These are phyloP conservation scores for Hortaea werneckii DNA, from an alignment of 2,329 filamentous ascomycete species.

Conservation along the genomic window DNA sequence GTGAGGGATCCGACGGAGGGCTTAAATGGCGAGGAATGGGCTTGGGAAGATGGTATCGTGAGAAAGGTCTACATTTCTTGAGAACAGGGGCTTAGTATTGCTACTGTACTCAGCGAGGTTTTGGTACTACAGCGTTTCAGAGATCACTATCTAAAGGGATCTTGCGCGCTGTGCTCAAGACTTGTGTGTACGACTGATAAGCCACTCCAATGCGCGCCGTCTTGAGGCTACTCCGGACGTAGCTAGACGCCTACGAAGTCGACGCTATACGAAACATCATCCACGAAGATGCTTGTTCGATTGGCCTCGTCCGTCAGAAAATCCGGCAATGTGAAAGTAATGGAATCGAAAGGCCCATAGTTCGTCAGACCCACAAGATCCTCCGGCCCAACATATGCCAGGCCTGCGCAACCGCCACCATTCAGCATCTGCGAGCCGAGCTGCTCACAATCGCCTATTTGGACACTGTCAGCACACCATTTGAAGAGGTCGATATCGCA, in stretches of 20 bases:
- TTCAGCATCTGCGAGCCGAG: not conserved
- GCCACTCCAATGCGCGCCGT: no score
- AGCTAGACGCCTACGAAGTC: not conserved
- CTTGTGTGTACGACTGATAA: no score
- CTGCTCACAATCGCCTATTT: not conserved
- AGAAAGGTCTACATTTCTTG: constrained; percentile 89
- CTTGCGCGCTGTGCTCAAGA: no score
- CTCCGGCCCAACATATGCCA: not conserved
- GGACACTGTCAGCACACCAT: no score
- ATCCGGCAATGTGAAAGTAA: not conserved
- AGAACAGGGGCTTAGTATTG: not conserved
- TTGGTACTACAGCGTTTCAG: no score
- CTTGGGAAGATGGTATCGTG: constrained; percentile 50
- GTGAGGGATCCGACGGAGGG: constrained; percentile 68
- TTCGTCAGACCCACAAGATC: not conserved
- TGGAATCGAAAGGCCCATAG: not conserved
- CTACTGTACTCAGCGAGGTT: no score
- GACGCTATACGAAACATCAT: not conserved
- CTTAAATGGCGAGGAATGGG: constrained; percentile 48
- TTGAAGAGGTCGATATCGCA: not conserved
- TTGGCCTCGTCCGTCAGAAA: not conserved
- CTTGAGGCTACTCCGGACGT: no score
- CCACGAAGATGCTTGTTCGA: not conserved
- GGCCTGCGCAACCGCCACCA: not conserved
- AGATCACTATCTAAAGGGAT: no score